phyloP scores from a whole-genome alignment of 2,329 filamentous ascomycete genomes.

The Fusarium guadeloupense region DNA sequence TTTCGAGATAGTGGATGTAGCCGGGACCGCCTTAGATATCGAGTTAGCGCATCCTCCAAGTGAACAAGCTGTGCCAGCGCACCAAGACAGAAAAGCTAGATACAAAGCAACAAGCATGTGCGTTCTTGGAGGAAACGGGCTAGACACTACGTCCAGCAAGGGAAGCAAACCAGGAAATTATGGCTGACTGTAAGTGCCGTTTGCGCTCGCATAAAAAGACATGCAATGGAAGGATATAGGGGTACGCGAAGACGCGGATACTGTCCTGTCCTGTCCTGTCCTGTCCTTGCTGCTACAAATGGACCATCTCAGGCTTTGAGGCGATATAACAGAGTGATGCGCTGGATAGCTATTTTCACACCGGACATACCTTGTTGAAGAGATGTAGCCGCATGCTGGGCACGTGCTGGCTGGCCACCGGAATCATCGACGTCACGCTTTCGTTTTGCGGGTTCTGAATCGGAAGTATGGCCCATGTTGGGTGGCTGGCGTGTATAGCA shows the following conservation, averaged over 20 bases:
- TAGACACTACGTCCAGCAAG: slow-evolving; percentile 25
- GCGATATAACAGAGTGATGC: slow-evolving; percentile 29
- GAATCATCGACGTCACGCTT: slow-evolving; percentile 59
- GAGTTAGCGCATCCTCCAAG: slow-evolving; percentile 37
- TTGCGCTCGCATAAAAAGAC: slow-evolving; percentile 15
- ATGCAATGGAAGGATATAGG: slow-evolving; percentile 16
- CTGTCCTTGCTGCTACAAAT: slow-evolving; percentile 29
- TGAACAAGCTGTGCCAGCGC: slow-evolving; percentile 26
- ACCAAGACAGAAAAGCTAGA: slow-evolving; percentile 33
- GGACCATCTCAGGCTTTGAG: slow-evolving; percentile 28
- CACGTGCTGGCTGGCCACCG: slow-evolving; percentile 50
- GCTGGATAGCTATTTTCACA: slow-evolving; percentile 29
- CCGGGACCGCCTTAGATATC: slow-evolving; percentile 33
- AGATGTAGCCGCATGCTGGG: slow-evolving; percentile 53
- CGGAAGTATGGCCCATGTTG: slow-evolving; percentile 55
- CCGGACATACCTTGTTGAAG: slow-evolving; percentile 56
- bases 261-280: slow-evolving; percentile 5
- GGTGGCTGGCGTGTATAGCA: slow-evolving; percentile 3
- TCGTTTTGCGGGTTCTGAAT: slow-evolving; percentile 57
- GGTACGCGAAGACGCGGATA: slow-evolving; percentile 4
- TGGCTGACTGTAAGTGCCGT: slow-evolving; percentile 8
- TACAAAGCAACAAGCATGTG: slow-evolving; percentile 37
- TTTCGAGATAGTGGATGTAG: slow-evolving; percentile 65
- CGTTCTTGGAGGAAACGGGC: slow-evolving; percentile 35
- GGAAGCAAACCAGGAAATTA: slow-evolving; percentile 13